Base-by-base conservation (phyloP, 2,329 filamentous ascomycete species). In the Trichophyton rubrum region DNA sequence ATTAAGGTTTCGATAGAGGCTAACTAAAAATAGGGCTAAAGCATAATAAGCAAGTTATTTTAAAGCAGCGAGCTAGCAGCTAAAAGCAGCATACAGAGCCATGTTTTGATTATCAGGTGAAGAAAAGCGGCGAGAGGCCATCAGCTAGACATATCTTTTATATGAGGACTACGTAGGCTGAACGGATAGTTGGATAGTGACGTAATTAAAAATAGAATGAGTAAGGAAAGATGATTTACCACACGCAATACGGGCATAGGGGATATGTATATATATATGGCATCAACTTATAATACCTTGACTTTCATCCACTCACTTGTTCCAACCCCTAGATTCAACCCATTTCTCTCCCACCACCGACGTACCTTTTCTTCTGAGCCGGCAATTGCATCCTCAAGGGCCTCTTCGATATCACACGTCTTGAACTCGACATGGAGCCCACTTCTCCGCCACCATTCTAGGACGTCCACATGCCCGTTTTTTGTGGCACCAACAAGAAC, bases 371-470 rank as follows among this genome's bases (percentile, higher is more conserved):
- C 83, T 64, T 90, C 87, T 60, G 87, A 85, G 3, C 78, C 82
- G 41, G 83, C 82, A 3, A 92, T 82, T 22, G 89, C 89, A 70
- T 96, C 91, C 71, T 96, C 91, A 43, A 96, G 79, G 0, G 91
- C 91, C 74, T 96, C 92, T 71, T 96, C 91, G 63, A 97, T 93
- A 72, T 95, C 90, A 72, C 90, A 96, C 0, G 90, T 95, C 72
- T 92, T 91, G 74, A 96, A 96, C 72, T 95, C 90, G 27, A 96
- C 90, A 59, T 83, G 81, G 66, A 91, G 80, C 0, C 85, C 84
- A 40, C 75, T 78, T 35, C 80, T 80, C 68, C 88, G 87, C 91
- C 92, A 96, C 92, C 92, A 96, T 71, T 96, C 89, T 6, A 97
- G 77, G 22, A 96, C 90, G 40, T 84, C 80, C 2, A 90, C 83